A percentile compares a stretch with the other conserved stretches of the same genome.
These are phyloP conservation scores for Bryoglossum gracile DNA, from an alignment of 495 filamentous ascomycete species.

Conservation along the genomic window DNA sequence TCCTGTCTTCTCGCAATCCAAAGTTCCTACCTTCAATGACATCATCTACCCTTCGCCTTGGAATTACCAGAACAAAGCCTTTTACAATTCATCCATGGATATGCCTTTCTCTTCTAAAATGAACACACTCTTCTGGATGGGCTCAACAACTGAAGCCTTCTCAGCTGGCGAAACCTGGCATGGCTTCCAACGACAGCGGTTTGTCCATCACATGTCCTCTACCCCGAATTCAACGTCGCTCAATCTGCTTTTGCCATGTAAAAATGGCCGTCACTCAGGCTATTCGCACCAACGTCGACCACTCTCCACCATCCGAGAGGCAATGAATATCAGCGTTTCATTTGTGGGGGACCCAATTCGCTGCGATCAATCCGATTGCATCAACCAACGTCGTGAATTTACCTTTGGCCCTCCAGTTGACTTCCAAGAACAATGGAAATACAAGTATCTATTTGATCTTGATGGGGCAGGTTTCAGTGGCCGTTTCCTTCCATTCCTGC, in stretches of 20 bases:
- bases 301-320: constrained; percentile 21
- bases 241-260: background rate
- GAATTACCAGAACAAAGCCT: constrained; percentile 57
- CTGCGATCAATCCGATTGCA: constrained; percentile 47
- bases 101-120: constrained; percentile 44
- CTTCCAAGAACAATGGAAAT: constrained; percentile 19
- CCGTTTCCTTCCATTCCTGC: constrained; percentile 55
- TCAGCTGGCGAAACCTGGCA: constrained; percentile 37
- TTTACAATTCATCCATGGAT: constrained; percentile 31
- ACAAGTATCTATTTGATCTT: constrained; percentile 57
- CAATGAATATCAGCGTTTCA: constrained; percentile 35
- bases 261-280: background rate
- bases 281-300: background rate
- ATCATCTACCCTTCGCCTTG: constrained; percentile 67
- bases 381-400: constrained; percentile 44
- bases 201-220: constrained; percentile 54
- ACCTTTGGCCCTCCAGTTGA: constrained; percentile 28
- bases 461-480: constrained; percentile 54
- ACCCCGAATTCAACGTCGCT: constrained; percentile 25
- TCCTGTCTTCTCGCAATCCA: constrained; percentile 69
- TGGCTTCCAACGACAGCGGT: constrained; percentile 38
- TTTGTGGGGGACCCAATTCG: constrained; percentile 44
- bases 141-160: constrained; percentile 25
- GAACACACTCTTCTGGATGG: constrained; percentile 55
- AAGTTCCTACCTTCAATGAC: constrained; percentile 54